phyloP scores from a whole-genome alignment of 2,329 filamentous ascomycete species.

The Exophiala lecanii-corni region DNA sequence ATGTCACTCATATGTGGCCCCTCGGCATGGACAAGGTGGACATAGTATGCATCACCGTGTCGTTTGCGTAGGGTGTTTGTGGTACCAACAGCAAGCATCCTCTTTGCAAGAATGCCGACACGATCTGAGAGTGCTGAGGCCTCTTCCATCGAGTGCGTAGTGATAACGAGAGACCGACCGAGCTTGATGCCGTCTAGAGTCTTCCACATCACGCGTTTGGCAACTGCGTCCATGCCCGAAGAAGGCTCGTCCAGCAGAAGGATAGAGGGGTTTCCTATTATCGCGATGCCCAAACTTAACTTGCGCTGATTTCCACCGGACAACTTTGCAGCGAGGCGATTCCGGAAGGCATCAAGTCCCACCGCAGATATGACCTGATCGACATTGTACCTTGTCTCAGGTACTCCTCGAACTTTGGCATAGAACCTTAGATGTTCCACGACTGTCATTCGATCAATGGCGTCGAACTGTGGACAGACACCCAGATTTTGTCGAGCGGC shows the following conservation, averaged over 20 bases:
- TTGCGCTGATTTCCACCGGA: slow-evolving; percentile 75
- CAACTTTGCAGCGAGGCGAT: slow-evolving; percentile 70
- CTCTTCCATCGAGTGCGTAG: slow-evolving; percentile 37
- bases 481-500: slow-evolving; percentile 27
- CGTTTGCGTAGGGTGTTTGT: slow-evolving; percentile 3
- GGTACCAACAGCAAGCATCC: slow-evolving; percentile 28
- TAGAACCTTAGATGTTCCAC: slow-evolving; percentile 12
- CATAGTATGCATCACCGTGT: slow-evolving; percentile 8
- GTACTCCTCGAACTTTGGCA: slow-evolving; percentile 27
- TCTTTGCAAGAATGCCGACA: slow-evolving; percentile 33
- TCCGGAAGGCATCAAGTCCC: slow-evolving; percentile 64
- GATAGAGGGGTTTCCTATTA: slow-evolving; percentile 69
- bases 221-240: slow-evolving; percentile 59
- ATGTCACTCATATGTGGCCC: slow-evolving; percentile 1
- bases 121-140: slow-evolving; percentile 33
- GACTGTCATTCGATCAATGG: slow-evolving; percentile 32
- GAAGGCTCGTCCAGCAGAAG: slow-evolving; percentile 72
- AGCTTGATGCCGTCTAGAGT: slow-evolving; percentile 27
- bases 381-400: slow-evolving; percentile 69
- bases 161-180: slow-evolving; percentile 33
- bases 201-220: slow-evolving; percentile 35
- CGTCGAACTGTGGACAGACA: slow-evolving; percentile 34
- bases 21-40: slow-evolving; percentile 6
- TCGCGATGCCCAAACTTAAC: slow-evolving; percentile 72
- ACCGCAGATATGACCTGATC: slow-evolving; percentile 70